phyloP scores from a whole-genome alignment of 805 yeast species.

The Maudiozyma saulgeensis region DNA sequence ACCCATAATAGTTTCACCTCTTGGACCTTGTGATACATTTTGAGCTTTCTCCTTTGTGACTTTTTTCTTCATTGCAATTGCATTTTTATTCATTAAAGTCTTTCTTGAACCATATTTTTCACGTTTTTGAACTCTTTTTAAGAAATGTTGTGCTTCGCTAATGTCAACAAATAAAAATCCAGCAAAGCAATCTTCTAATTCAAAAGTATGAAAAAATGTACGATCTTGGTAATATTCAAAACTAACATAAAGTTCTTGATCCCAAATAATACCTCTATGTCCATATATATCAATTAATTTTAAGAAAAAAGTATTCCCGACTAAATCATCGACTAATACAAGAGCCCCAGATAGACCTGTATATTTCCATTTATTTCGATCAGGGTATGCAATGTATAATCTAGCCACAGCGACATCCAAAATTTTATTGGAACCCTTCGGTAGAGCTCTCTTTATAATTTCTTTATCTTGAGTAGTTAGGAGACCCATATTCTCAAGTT shows the following conservation, averaged over 20 bases:
- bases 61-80: conserved; percentile 67
- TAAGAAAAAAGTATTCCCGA: conserved; percentile 87
- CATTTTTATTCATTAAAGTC: conserved; percentile 78
- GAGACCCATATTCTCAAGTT: conserved; percentile 26
- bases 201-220: conserved; percentile 89
- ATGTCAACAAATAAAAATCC: conserved; percentile 87
- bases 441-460: conserved; percentile 78
- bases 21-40: conserved; percentile 60
- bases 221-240: conserved; percentile 90
- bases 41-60: conserved; percentile 44
- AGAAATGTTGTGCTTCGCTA: conserved; percentile 77
- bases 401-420: conserved; percentile 87
- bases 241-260: conserved; percentile 84
- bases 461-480: conserved; percentile 64
- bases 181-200: conserved; percentile 77
- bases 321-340: conserved; percentile 79
- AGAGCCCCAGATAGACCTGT: conserved; percentile 89
- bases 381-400: conserved; percentile 83
- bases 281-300: conserved; percentile 82
- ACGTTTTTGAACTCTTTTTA: conserved; percentile 62
- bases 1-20: conserved; percentile 25
- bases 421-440: conserved; percentile 79
- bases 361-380: conserved; percentile 68
- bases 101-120: conserved; percentile 81
- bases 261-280: conserved; percentile 87